phyloP scores from a whole-genome alignment of 225 moss, liverwort and hornwort species.

The Pseudoscleropodium purum region DNA sequence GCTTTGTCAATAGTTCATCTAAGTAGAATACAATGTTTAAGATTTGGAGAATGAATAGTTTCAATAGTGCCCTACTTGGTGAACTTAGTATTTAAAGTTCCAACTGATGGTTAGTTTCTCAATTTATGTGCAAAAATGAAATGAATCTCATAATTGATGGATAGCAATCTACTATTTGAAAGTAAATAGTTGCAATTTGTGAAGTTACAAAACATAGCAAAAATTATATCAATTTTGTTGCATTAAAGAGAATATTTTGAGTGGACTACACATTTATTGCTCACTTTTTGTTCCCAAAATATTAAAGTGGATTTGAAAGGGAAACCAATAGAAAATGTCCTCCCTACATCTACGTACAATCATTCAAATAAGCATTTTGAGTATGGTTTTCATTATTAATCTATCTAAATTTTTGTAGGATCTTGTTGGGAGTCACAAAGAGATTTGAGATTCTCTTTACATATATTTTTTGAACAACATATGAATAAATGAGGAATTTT shows the following conservation, averaged over 20 bases:
- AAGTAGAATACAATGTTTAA: accelerated
- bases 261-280: background rate
- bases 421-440: background rate
- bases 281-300: background rate
- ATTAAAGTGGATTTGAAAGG: background rate
- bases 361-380: background rate
- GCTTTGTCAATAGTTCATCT: background rate
- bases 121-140: background rate
- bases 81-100: background rate
- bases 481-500: background rate
- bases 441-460: background rate
- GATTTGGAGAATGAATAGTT: background rate
- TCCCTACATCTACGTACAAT: background rate
- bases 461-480: background rate
- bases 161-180: background rate
- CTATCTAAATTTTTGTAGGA: accelerated
- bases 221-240: background rate
- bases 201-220: background rate
- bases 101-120: background rate
- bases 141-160: background rate
- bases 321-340: background rate
- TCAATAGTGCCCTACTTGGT: accelerated
- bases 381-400: background rate
- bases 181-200: background rate
- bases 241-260: background rate